Evolutionary conservation across 257 asterid species (phyloP), one percentile per base, ranked within the genome.

Genomic region (Cynanchum wilfordii): DNA sequence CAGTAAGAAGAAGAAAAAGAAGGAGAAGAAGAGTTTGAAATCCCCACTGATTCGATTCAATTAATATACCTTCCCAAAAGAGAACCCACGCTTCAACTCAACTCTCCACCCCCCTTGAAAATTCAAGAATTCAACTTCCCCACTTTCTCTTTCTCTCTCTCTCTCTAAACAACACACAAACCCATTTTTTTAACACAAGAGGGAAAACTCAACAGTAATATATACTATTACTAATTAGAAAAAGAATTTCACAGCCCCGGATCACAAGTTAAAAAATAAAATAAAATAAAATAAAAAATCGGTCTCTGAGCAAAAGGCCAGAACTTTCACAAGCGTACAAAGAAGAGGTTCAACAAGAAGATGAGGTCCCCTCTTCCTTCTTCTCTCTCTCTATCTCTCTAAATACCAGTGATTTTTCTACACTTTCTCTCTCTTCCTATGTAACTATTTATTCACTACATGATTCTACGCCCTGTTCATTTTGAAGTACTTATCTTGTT

Each of bases 161-260:
- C 45, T 40, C 45, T 40, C 0, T 0, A 42, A 42, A 42, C 47
- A 42, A 42, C 47, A 25, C 17, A 73, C 50, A 51, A 52, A 36
- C 5, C 16, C 50, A 69, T 54, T 60, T 54, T 54, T 33, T 33
- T 33, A 33, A 33, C 4, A 20, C 11, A 54, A n/a, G 10, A 29
- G 20, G 40, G 50, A 36, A 33, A 33, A 15, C 30, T 62, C 42
- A 64, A 33, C n/a, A 42, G 47, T 42, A 38, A 33, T 64, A 33
- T 33, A 33, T 33, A 33, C 38, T 33, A 33, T 5, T 29, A 64
- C 16, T 19, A 57, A 22, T 4, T 72, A 33, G 10, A 27, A 44
- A 20, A 66, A 62, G 74, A 76, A 45, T 50, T 70, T 62, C 65
- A 76, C 70, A 63, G 75, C 79, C 74, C 79, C 74, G 72, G 72